Evolutionary conservation across 2,329 filamentous ascomycete species (phyloP).

Genomic region (Sordariomycetes sp.): DNA sequence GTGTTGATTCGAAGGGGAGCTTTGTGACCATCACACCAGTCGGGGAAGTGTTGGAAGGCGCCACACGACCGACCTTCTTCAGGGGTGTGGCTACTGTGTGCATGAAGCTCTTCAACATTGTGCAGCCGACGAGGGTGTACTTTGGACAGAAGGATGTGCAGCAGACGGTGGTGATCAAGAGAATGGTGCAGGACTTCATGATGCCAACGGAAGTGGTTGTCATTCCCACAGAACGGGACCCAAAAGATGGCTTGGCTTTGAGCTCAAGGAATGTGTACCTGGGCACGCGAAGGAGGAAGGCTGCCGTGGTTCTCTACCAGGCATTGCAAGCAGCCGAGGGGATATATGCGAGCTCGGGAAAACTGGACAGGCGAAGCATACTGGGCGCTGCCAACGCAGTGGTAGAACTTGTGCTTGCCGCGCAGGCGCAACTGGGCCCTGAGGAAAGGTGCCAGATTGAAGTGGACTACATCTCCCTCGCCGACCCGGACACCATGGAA

Average conservation of each 20-base stretch:
- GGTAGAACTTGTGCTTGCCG: slow-evolving; percentile 39
- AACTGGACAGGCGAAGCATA: slow-evolving; percentile 53
- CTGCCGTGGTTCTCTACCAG: slow-evolving; percentile 63
- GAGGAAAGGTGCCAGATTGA: slow-evolving; percentile 62
- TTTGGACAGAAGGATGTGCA: slow-evolving; percentile 98
- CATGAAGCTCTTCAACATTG: slow-evolving; percentile 58
- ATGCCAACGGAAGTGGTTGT: slow-evolving; percentile 67
- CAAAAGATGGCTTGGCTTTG: slow-evolving; percentile 72
- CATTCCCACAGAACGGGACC: slow-evolving; percentile 64
- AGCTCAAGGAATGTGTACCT: slow-evolving; percentile 94
- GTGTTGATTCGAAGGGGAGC: slow-evolving; percentile 68
- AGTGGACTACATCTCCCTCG: slow-evolving; percentile 86
- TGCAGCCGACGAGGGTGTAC: slow-evolving; percentile 62
- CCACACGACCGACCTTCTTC: slow-evolving; percentile 87
- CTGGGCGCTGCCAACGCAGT: slow-evolving; percentile 61
- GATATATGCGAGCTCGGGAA: slow-evolving; percentile 44
- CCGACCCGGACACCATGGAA: slow-evolving; percentile 74
- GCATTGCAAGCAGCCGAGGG: slow-evolving; percentile 64
- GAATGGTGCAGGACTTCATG: slow-evolving; percentile 82
- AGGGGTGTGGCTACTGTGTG: slow-evolving; percentile 92
- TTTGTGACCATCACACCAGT: slow-evolving; percentile 90
- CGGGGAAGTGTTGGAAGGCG: slow-evolving; percentile 72
- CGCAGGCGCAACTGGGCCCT: slow-evolving; percentile 53
- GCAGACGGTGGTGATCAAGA: slow-evolving; percentile 82
- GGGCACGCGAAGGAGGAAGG: slow-evolving; percentile 60